A percentile compares a stretch with the other conserved stretches of the same genome.
These are phyloP conservation scores for Acacia acuminata DNA, from an alignment of 306 rosid species.

Conservation along the genomic window DNA sequence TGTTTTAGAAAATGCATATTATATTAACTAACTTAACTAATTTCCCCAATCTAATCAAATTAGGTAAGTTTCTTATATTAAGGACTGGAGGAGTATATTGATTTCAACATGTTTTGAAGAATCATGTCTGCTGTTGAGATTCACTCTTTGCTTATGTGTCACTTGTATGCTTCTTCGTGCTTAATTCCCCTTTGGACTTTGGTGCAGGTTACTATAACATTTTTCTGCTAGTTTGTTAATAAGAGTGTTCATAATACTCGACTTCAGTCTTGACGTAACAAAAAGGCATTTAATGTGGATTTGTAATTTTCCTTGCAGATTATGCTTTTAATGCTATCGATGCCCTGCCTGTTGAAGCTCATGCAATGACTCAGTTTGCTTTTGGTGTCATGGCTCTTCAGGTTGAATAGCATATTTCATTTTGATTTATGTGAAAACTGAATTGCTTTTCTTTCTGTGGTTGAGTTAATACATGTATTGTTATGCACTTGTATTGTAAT, in stretches of 20 bases:
- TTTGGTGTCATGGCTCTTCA: conserved; percentile 99
- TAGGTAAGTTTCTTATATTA: too few species aligned
- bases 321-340: conserved; percentile 88
- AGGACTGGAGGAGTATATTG: background rate
- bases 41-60: too few species aligned
- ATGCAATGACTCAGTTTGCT: conserved; percentile 95
- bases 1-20: too few species aligned
- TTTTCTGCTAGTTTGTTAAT: background rate
- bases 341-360: conserved; percentile 84
- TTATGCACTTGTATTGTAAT: background rate
- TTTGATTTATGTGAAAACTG: background rate
- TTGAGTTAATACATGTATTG: background rate
- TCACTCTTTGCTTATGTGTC: conserved; percentile 17
- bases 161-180: background rate
- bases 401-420: conserved; percentile 53
- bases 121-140: conserved; percentile 18
- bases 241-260: conserved; percentile 5
- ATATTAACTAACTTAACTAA: too few species aligned
- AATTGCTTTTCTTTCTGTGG: conserved; percentile 2
- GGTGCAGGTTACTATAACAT: background rate
- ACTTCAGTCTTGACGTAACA: conserved; percentile 18
- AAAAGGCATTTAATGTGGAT: conserved; percentile 7
- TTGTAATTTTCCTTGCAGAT: conserved; percentile 53
- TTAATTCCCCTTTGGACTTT: background rate
- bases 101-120: conserved; percentile 14